Conservation (phyloP, 768 basidiomycete genomes). For the Pleurotus djamor region DNA sequence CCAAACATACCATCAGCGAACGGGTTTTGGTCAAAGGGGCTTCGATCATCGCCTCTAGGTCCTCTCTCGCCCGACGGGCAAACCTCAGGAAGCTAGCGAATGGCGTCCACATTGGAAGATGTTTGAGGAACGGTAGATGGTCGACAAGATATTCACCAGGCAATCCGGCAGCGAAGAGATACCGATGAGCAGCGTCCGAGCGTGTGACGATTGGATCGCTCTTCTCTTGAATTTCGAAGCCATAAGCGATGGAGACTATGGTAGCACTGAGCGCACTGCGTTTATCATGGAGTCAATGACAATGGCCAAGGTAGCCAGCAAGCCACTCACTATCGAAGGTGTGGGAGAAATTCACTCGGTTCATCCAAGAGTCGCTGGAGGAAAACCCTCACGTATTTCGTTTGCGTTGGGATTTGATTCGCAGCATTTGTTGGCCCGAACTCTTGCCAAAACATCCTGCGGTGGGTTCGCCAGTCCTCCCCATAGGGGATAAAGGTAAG, state of each 20-base stretch:
- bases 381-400: slow-evolving; percentile 26
- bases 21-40: slow-evolving; percentile 10
- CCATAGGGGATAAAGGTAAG: slow-evolving; percentile 38
- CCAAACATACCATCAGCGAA: slow-evolving; percentile 21
- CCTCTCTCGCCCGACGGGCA: not conserved
- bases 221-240: not conserved
- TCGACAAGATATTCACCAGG: not conserved
- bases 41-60: not conserved
- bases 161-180: not conserved
- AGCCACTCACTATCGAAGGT: slow-evolving; percentile 31
- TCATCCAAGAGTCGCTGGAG: slow-evolving; percentile 26
- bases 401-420: slow-evolving; percentile 25
- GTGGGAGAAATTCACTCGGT: slow-evolving; percentile 33
- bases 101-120: not conserved
- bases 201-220: not conserved
- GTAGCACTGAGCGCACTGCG: not conserved
- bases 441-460: slow-evolving; percentile 38
- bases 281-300: not conserved
- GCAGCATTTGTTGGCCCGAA: slow-evolving; percentile 29
- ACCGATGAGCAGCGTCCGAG: not conserved
- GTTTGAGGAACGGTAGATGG: not conserved
- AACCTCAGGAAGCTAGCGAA: not conserved
- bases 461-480: slow-evolving; percentile 34
- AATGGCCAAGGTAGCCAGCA: not conserved
- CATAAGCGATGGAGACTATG: not conserved